A percentile compares a stretch with the other conserved stretches of the same genome.
These are phyloP conservation scores for Irineochytrium annulatum DNA, from an alignment of 192 early-diverging fungal species.

Conservation along the genomic window DNA sequence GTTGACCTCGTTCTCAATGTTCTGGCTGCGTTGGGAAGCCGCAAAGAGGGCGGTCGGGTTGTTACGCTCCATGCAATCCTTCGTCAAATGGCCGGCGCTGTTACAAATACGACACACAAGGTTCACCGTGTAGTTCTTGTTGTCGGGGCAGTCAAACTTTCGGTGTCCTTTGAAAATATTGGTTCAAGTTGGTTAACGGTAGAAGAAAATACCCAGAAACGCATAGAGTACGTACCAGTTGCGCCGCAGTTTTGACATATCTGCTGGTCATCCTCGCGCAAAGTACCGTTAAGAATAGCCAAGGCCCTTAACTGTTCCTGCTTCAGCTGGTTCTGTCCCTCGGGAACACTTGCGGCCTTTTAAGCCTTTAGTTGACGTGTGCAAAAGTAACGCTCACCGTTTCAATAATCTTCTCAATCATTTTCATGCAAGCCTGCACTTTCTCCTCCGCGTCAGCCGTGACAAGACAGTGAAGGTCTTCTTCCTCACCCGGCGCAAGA, in stretches of 20 bases:
- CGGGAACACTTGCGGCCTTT: constrained; percentile 81
- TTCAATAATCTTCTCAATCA: constrained; percentile 90
- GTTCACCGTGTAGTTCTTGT: constrained; percentile 77
- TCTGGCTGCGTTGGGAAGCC: constrained; percentile 74
- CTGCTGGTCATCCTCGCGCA: constrained; percentile 92
- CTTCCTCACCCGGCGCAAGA: constrained; percentile 51
- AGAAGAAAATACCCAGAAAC: background rate
- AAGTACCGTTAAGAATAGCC: constrained; percentile 92
- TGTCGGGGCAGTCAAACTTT: constrained; percentile 86
- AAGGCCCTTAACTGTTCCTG: constrained; percentile 90
- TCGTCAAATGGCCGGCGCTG: constrained; percentile 86
- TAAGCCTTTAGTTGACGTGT: constrained; percentile 5
- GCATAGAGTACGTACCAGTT: constrained; percentile 15
- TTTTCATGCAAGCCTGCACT: constrained; percentile 74
- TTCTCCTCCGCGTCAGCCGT: constrained; percentile 87
- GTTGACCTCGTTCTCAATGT: constrained; percentile 86
- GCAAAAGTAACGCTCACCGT: constrained; percentile 55
- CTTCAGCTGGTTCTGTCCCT: constrained; percentile 94
- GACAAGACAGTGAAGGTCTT: constrained; percentile 86
- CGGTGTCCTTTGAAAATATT: constrained; percentile 67
- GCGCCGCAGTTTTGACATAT: constrained; percentile 92
- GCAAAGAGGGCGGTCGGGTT: constrained; percentile 72
- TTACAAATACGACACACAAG: constrained; percentile 86
- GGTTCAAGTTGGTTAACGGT: background rate
- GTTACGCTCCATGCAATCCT: constrained; percentile 82